phyloP scores from a whole-genome alignment of 768 basidiomycete genomes.

The Lentinula aciculospora region DNA sequence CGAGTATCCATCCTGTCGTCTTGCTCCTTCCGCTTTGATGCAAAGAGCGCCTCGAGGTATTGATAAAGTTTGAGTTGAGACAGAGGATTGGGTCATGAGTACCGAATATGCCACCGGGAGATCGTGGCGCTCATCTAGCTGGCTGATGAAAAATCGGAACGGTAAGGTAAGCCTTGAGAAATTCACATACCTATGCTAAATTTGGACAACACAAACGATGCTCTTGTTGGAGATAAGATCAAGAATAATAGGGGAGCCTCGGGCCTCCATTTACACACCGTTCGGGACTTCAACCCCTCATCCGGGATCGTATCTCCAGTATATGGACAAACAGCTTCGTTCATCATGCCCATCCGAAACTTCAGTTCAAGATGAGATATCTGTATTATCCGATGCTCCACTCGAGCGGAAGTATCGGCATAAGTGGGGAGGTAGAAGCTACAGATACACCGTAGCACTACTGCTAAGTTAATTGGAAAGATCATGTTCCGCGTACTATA shows the following conservation, averaged over 20 bases:
- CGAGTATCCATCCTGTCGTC: constrained; percentile 5
- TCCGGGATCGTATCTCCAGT: too few relatives aligned
- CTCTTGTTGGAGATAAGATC: neutral
- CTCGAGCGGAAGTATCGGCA: neutral
- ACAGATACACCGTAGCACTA: too few relatives aligned
- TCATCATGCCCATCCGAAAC: too few relatives aligned
- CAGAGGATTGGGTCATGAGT: neutral
- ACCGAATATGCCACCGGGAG: neutral
- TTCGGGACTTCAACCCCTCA: neutral
- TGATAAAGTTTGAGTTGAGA: constrained; percentile 5
- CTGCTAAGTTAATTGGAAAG: too few relatives aligned
- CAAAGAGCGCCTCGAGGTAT: neutral
- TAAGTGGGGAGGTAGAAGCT: too few relatives aligned
- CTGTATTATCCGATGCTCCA: too few relatives aligned
- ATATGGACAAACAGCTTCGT: neutral
- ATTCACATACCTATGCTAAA: neutral
- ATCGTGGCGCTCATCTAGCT: constrained; percentile 1
- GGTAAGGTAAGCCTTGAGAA: neutral
- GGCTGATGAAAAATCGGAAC: neutral
- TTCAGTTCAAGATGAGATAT: neutral
- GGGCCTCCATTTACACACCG: neutral
- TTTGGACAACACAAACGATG: constrained; percentile 1
- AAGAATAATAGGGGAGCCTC: neutral
- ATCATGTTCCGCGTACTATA: too few relatives aligned
- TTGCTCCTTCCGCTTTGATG: constrained; percentile 7